Evolutionary conservation across 2,329 filamentous ascomycete species (phyloP), one percentile per base, ranked within the genome.

Genomic region (Berkeleyomyces rouxiae): DNA sequence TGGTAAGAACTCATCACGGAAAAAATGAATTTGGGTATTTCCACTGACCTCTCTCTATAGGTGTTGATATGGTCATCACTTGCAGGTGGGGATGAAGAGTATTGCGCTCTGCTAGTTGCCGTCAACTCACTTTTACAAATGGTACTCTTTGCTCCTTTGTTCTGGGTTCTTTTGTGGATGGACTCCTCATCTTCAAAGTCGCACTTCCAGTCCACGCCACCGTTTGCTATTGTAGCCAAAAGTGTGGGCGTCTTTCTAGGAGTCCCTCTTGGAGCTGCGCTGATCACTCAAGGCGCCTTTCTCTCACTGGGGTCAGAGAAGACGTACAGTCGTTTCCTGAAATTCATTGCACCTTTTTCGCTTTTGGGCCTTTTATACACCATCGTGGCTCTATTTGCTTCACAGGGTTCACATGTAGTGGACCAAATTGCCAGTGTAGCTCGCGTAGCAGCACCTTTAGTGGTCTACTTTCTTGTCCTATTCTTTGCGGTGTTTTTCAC

Each of bases 361-460:
- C 78, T 96, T 1, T 82, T 95, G 66, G 90, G 90, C 0, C 78
- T 96, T 4, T 75, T 96, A 0, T 95, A 91, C 75, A 95, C 90
- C 0, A 93, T 96, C 67, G 72, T 93, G 5, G 84, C 95, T 0
- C 78, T 96, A 1, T 95, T 96, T 70, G 90, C 87, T 0, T 88
- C 85, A 0, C 90, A 95, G 70, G 89, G 90, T 2, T 74, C 75
- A 31, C 83, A 84, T 59, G 88, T 93, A 1, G 85, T 92, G 0
- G 82, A 88, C 67, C 89, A 95, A 72, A 88, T 95, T 65, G 86
- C 90, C 0, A 86, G 87, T 0, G 90, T 96, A 0, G 75, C 93
- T 3, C 79, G 90, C 1, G 89, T 96, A 0, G 84, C 86, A 0
- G 88, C 89, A 0, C 90, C 90, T 0, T 74, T 96, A 47, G 70